Evolutionary conservation across 2,329 filamentous ascomycete species (phyloP).

Genomic region (Escovopsis weberi): DNA sequence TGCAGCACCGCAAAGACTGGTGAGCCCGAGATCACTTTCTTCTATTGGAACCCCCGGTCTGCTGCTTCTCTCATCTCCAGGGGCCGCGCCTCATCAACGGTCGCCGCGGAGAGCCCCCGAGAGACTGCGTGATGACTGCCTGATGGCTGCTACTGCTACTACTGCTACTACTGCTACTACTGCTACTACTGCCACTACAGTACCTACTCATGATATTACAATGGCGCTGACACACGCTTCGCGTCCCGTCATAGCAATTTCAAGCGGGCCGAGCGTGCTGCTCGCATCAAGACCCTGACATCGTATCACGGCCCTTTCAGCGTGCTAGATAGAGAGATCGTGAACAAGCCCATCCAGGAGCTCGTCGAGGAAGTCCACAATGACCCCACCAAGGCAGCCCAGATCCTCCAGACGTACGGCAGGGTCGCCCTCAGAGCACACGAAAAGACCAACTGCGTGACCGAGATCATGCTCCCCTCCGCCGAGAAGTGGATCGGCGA

Average conservation of each 20-base stretch:
- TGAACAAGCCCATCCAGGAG: constrained; percentile 60
- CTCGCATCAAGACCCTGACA: constrained; percentile 52
- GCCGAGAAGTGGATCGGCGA: constrained; percentile 57
- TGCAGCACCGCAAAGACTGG: constrained; percentile 60
- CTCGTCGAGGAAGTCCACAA: constrained; percentile 67
- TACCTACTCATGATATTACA: not conserved
- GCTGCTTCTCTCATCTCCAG: too few relatives aligned
- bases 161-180: not conserved
- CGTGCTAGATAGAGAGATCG: constrained; percentile 46
- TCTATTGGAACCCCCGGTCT: too few relatives aligned
- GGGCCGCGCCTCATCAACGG: too few relatives aligned
- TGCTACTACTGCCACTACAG: not conserved
- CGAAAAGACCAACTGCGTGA: constrained; percentile 75
- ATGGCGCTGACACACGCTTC: constrained; percentile 13
- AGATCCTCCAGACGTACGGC: constrained; percentile 72
- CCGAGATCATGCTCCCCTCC: constrained; percentile 67
- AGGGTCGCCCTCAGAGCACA: constrained; percentile 78
- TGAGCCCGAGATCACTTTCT: constrained; percentile 17
- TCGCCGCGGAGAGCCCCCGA: too few relatives aligned
- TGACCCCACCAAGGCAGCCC: constrained; percentile 47
- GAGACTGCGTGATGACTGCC: too few relatives aligned
- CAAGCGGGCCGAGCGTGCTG: constrained; percentile 64
- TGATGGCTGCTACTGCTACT: not conserved
- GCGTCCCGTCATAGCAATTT: constrained; percentile 38
- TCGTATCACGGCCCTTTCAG: constrained; percentile 54